A percentile compares a stretch with the other conserved stretches of the same genome.
phyloP scores from a whole-genome alignment of 352 stramenopile genomes.

The Phytophthora cryptogea region DNA sequence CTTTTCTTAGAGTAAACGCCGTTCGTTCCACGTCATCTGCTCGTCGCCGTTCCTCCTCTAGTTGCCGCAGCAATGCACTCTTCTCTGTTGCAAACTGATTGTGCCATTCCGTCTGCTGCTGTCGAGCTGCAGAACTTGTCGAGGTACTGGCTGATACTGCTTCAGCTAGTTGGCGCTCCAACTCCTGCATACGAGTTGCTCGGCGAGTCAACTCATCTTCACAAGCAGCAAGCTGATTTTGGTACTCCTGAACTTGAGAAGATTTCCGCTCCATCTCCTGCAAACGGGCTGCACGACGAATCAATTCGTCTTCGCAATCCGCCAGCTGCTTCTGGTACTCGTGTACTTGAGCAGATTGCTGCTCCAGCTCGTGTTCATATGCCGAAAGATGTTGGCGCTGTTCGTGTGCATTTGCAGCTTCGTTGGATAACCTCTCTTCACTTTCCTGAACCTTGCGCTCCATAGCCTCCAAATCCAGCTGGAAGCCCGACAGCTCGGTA shows the following conservation, averaged over 20 bases:
- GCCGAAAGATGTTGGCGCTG: constrained; percentile 36
- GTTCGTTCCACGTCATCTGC: constrained; percentile 37
- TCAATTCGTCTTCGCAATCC: constrained; percentile 28
- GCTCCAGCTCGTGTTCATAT: constrained; percentile 33
- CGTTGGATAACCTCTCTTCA: constrained; percentile 41
- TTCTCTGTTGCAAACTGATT: constrained; percentile 54
- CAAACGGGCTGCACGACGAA: constrained; percentile 26
- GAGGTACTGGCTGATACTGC: constrained; percentile 30
- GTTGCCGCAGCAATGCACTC: constrained; percentile 42
- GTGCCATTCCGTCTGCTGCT: constrained; percentile 48
- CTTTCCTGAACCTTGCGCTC: constrained; percentile 51
- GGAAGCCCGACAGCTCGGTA: constrained; percentile 43
- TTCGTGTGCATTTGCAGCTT: constrained; percentile 41
- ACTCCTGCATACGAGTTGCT: constrained; percentile 40
- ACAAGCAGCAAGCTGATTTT: constrained; percentile 28
- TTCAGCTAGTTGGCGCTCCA: constrained; percentile 53
- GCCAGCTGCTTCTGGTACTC: constrained; percentile 38
- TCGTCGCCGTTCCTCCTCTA: constrained; percentile 49
- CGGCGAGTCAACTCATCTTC: constrained; percentile 31
- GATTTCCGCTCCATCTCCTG: constrained; percentile 54
- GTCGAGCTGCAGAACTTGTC: constrained; percentile 35
- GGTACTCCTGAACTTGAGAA: constrained; percentile 32
- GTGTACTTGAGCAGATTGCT: constrained; percentile 28
- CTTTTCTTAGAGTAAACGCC: constrained; percentile 31
- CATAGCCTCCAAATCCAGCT: constrained; percentile 53